A percentile compares a stretch with the other conserved stretches of the same genome.
Conservation (phyloP, 306 rosid genomes). For the Notholithocarpus densiflorus region DNA sequence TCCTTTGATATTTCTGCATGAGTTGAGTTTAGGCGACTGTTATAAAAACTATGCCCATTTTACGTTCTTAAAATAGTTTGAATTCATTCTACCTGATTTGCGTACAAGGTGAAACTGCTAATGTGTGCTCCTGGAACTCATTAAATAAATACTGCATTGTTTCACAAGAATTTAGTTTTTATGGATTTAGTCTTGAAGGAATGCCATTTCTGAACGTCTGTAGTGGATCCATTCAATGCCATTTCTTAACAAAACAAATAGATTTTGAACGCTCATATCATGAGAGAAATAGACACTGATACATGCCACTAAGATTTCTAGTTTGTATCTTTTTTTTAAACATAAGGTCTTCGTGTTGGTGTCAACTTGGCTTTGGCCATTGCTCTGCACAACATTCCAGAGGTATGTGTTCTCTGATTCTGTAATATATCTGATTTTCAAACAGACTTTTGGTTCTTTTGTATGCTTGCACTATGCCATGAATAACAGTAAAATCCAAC, state of each 20-base stretch:
- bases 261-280: not conserved
- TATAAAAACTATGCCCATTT: not conserved
- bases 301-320: conserved; percentile 15
- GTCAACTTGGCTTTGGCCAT: conserved; percentile 94
- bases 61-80: too few relatives aligned
- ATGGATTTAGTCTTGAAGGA: not conserved
- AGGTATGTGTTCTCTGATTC: conserved; percentile 52
- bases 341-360: conserved; percentile 94
- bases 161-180: not conserved
- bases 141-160: not conserved
- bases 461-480: conserved; percentile 9
- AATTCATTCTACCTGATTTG: not conserved
- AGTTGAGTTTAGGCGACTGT: not conserved
- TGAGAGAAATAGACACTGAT: not conserved
- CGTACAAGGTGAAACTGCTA: not conserved
- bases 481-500: not conserved
- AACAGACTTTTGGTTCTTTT: conserved; percentile 8
- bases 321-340: conserved; percentile 22
- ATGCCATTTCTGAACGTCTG: not conserved
- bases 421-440: not conserved
- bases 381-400: conserved; percentile 96
- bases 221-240: too few relatives aligned
- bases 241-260: not conserved
- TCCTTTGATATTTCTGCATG: not conserved
- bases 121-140: not conserved